Evolutionary conservation across 257 asterid genomes (phyloP), one percentile per base, ranked within the genome.

Genomic region (Solanum pimpinellifolium): DNA sequence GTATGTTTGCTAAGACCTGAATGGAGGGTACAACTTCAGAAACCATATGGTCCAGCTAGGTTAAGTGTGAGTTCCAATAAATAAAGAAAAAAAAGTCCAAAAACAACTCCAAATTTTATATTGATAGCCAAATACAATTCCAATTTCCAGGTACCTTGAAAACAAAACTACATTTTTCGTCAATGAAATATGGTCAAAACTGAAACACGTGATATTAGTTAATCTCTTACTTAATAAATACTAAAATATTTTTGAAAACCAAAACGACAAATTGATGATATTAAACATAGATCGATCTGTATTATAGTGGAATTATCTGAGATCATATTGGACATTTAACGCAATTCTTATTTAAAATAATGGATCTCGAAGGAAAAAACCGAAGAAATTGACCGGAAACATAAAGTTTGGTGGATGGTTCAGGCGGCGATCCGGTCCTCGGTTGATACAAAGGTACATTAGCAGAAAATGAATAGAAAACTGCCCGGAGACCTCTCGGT

Each of bases 1-100:
- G 99, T 96, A 42, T 98, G 97, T 89, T 93, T 96, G 94, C 96
- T 96, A 83, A 96, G 98, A 75, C 99, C 99, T 95, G 93, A 65
- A 90, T 86, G 84, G 83, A 81, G 35, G 85, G 47, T n/a, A 18
- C 10, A 25, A 78, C 35, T 77, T 44, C 25, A 78, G 21, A 44
- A 44, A 11, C 6, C 65, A 78, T 21, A 46, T 78, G 59, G 83
- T 42, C 60, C 59, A 41, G 59, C 83, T 76, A 41, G 59, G 31
- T 31, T 18, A 35, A 16, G 16, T 35, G 29, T 35, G 29, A 70
- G 44, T 33, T 70, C 0, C n/a, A 52, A 23, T 6, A 52, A 52
- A 52, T 33, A 33, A 33, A 33, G 35, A 33, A 33, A 33, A 33
- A 33, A 33, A 33, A 52, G 62, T 52, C 23, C 35, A 0, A 52